A percentile compares a stretch with the other conserved stretches of the same genome.
Conservation (phyloP, 2,329 filamentous ascomycete genomes). For the Grosmannia clavigera region DNA sequence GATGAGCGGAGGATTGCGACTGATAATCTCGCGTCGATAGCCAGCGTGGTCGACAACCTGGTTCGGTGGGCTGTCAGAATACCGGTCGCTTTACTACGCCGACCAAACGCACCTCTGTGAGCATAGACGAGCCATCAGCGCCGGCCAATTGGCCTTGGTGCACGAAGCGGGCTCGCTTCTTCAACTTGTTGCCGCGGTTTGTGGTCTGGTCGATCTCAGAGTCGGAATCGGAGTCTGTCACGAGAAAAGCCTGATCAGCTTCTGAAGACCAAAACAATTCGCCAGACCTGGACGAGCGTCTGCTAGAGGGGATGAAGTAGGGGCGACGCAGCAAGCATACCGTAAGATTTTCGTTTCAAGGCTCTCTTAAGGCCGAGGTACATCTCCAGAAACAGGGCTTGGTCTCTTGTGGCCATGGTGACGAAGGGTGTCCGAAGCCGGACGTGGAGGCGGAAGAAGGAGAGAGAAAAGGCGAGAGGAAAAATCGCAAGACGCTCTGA, state of each 20-base stretch:
- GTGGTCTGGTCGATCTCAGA: conserved; percentile 55
- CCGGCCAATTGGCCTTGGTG: conserved; percentile 57
- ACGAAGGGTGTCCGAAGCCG: neutral
- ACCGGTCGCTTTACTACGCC: neutral
- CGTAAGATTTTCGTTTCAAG: conserved; percentile 13
- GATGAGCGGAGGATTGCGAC: conserved; percentile 57
- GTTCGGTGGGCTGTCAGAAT: too few species aligned
- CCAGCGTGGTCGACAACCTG: conserved; percentile 64
- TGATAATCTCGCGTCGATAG: conserved; percentile 59
- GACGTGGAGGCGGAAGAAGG: neutral
- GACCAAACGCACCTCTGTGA: conserved; percentile 49
- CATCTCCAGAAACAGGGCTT: conserved; percentile 12
- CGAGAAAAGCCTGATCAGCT: neutral
- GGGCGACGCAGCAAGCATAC: conserved; percentile 2
- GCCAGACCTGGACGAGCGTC: neutral
- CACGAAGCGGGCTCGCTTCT: conserved; percentile 60
- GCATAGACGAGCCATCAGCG: conserved; percentile 51
- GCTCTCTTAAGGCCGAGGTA: conserved; percentile 13
- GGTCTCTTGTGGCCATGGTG: conserved; percentile 12
- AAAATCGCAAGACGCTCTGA: too few species aligned
- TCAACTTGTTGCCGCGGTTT: conserved; percentile 69
- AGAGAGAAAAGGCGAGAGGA: neutral
- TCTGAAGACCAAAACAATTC: neutral
- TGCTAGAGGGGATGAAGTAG: neutral
- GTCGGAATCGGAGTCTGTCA: conserved; percentile 65